Evolutionary conservation across 2,329 filamentous ascomycete genomes (phyloP).

Genomic region (Colletotrichum cuscutae): DNA sequence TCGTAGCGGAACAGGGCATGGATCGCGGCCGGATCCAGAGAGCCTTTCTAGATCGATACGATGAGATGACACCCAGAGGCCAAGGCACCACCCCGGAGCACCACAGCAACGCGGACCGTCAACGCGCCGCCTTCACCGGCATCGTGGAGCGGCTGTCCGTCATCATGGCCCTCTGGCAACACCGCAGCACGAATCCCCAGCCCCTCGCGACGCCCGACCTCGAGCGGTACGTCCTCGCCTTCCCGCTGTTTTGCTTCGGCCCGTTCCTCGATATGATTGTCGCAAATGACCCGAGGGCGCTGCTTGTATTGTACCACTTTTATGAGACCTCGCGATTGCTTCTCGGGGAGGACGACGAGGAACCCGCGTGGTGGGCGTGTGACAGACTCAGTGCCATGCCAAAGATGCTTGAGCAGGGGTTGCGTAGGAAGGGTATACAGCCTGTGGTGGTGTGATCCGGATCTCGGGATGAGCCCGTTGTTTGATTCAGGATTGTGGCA

Average conservation of each 20-base stretch:
- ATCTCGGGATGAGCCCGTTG: neutral
- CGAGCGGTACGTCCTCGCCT: constrained; percentile 41
- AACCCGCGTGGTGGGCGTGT: constrained; percentile 41
- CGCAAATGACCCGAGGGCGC: constrained; percentile 39
- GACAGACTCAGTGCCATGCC: constrained; percentile 38
- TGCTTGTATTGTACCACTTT: constrained; percentile 42
- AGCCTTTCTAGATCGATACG: constrained; percentile 39
- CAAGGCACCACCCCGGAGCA: no score
- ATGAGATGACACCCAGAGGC: constrained; percentile 22
- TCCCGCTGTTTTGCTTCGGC: constrained; percentile 42
- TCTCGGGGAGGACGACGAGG: constrained; percentile 15
- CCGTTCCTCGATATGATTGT: constrained; percentile 39
- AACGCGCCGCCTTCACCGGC: constrained; percentile 37
- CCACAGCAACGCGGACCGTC: neutral
- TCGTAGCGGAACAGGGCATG: constrained; percentile 34
- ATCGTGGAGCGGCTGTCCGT: constrained; percentile 35
- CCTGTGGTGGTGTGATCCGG: neutral
- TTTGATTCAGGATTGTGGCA: neutral
- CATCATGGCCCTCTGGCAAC: constrained; percentile 26
- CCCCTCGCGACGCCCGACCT: constrained; percentile 31
- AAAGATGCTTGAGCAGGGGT: neutral
- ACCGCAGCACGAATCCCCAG: neutral
- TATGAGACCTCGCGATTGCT: constrained; percentile 39
- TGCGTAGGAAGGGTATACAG: neutral
- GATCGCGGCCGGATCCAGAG: constrained; percentile 32